These are phyloP conservation scores for Chrysanthemum lavandulifolium DNA, from an alignment of 129 eudicot species.

Conservation along the genomic window DNA sequence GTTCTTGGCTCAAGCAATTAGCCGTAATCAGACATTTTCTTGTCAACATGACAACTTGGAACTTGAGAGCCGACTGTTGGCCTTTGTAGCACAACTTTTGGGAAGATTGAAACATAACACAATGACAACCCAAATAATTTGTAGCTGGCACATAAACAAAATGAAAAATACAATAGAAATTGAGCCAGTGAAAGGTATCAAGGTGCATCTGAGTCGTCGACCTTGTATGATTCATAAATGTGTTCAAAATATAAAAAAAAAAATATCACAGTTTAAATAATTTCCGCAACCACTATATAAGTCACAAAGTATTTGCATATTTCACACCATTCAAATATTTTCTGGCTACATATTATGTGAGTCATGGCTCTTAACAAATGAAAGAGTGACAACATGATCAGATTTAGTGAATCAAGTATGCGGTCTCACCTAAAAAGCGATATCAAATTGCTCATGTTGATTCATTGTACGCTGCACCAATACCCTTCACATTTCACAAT, in stretches of 20 bases:
- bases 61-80: conserved; percentile 91
- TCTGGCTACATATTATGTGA: not conserved
- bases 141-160: not conserved
- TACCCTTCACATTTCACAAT: too few species aligned
- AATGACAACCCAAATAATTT: not conserved
- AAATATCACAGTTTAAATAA: not conserved
- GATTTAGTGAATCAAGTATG: too few species aligned
- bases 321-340: not conserved
- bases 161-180: not conserved
- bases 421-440: too few species aligned
- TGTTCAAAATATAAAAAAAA: not conserved
- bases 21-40: conserved; percentile 80
- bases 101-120: conserved; percentile 49
- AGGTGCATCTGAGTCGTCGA: not conserved
- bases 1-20: conserved; percentile 71
- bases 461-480: too few species aligned
- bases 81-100: conserved; percentile 66
- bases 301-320: not conserved
- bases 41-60: conserved; percentile 71
- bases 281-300: not conserved
- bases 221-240: not conserved
- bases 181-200: not conserved
- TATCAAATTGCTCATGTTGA: too few species aligned
- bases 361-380: conserved; percentile 49
- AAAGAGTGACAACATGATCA: conserved; percentile 40